phyloP scores from a whole-genome alignment of 345 rosid genomes.

The Brassica rapa region DNA sequence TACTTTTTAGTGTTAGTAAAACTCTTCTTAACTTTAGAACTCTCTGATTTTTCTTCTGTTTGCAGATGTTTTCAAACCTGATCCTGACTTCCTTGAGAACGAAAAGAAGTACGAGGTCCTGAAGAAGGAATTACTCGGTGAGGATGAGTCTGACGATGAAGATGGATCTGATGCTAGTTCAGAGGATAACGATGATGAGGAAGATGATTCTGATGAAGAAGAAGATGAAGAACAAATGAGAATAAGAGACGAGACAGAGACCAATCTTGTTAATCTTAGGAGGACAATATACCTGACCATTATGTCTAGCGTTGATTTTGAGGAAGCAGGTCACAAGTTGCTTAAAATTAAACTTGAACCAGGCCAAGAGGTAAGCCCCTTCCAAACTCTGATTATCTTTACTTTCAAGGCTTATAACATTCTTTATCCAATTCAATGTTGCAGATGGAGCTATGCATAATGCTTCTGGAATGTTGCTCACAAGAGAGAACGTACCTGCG shows the following conservation, averaged over 20 bases:
- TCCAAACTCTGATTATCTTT: neutral
- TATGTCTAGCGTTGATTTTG: constrained; percentile 98
- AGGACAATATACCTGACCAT: constrained; percentile 95
- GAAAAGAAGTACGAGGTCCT: constrained; percentile 85
- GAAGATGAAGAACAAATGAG: constrained; percentile 75
- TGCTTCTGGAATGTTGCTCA: constrained; percentile 95
- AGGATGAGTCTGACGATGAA: constrained; percentile 82
- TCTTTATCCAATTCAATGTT: constrained; percentile 30
- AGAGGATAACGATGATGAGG: constrained; percentile 57
- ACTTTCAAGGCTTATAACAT: neutral
- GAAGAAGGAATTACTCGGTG: constrained; percentile 87
- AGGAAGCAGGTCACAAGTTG: constrained; percentile 97
- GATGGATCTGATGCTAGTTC: constrained; percentile 72
- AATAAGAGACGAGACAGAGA: constrained; percentile 92
- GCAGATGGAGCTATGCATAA: constrained; percentile 93
- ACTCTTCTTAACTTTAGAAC: constrained; percentile 5
- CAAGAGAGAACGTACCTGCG: constrained; percentile 96
- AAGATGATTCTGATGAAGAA: constrained; percentile 64
- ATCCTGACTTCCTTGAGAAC: constrained; percentile 79
- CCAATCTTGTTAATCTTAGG: constrained; percentile 91
- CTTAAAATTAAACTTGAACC: constrained; percentile 93
- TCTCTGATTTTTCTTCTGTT: constrained; percentile 3
- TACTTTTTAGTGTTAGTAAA: constrained; percentile 1
- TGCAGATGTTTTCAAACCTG: constrained; percentile 75
- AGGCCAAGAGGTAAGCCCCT: constrained; percentile 82